These are phyloP conservation scores for Kluyveromyces sp. DNA, from an alignment of 1,139 yeast genomes.

Conservation along the genomic window DNA sequence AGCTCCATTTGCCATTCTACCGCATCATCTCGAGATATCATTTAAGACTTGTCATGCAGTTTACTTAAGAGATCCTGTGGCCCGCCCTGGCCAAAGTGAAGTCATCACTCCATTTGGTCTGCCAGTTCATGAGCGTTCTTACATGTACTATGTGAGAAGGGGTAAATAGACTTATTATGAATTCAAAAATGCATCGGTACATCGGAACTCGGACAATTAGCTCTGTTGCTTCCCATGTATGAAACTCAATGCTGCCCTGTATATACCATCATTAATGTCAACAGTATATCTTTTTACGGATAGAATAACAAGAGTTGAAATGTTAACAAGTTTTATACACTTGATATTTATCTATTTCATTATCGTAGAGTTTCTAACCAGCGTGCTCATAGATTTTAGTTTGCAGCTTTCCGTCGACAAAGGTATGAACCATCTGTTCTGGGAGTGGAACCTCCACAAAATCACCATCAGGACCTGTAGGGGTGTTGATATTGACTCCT, in stretches of 20 bases:
- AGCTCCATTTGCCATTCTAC: conserved; percentile 87
- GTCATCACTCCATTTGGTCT: conserved; percentile 85
- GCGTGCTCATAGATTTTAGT: conserved; percentile 54
- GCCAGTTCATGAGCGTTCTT: conserved; percentile 87
- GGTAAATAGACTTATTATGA: conserved; percentile 42
- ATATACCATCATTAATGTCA: conserved; percentile 1
- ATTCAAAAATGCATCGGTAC: not conserved
- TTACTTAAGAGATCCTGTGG: conserved; percentile 91
- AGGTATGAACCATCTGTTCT: conserved; percentile 73
- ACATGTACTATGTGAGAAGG: conserved; percentile 85
- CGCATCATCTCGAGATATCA: conserved; percentile 85
- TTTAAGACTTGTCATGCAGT: conserved; percentile 92
- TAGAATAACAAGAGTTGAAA: too few relatives aligned
- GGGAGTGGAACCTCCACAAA: conserved; percentile 76
- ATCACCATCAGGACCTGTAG: conserved; percentile 55
- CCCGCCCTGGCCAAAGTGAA: conserved; percentile 95
- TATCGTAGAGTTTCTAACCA: conserved; percentile 33
- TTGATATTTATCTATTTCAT: too few relatives aligned
- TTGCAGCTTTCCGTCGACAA: conserved; percentile 41
- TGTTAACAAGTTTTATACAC: too few relatives aligned
- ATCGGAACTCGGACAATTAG: not conserved
- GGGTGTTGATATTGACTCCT: conserved; percentile 75
- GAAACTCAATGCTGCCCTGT: not conserved
- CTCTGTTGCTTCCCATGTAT: not conserved
- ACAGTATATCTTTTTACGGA: not conserved